These are phyloP conservation scores for Saccharum spontaneum DNA, from an alignment of 176 grass and related monocot species.

Conservation along the genomic window DNA sequence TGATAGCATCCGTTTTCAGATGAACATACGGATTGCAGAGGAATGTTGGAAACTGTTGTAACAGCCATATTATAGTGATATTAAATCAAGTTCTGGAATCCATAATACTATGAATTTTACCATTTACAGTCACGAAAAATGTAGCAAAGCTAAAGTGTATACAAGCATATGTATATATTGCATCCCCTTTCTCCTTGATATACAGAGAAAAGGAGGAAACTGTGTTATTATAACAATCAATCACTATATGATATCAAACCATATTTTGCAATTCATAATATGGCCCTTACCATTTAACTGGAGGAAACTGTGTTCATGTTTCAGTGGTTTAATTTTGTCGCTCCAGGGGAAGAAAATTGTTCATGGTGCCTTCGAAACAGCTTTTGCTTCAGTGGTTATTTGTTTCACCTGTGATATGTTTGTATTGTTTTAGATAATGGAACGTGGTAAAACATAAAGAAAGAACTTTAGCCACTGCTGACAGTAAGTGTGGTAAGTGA, in stretches of 20 bases:
- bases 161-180: neutral
- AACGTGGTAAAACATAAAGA: neutral
- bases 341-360: neutral
- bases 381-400: neutral
- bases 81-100: neutral
- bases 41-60: neutral
- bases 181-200: neutral
- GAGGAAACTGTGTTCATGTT: neutral
- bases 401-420: neutral
- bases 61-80: neutral
- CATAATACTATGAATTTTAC: neutral
- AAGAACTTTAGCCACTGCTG: neutral
- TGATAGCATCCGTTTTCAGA: neutral
- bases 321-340: neutral
- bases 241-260: neutral
- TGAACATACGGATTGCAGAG: neutral
- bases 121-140: neutral
- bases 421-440: neutral
- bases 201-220: neutral
- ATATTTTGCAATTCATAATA: neutral
- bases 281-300: neutral
- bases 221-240: neutral
- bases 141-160: neutral
- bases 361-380: neutral
- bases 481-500: neutral